Evolutionary conservation across 805 yeast genomes (phyloP), one percentile per base, ranked within the genome.

Genomic region (Hanseniaspora meyeri): DNA sequence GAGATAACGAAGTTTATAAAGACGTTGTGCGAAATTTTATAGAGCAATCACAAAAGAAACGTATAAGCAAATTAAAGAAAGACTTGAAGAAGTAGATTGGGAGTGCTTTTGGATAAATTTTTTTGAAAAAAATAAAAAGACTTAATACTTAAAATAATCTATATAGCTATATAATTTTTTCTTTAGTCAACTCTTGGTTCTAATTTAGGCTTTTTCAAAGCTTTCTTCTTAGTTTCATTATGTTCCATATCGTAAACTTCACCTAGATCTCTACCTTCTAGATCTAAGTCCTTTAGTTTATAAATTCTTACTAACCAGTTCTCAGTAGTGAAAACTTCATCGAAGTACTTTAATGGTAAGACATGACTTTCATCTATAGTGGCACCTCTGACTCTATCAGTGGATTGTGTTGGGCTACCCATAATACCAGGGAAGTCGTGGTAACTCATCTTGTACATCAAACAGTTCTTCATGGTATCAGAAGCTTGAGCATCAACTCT

Each of bases 291-390:
- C 71, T 89, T 93, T 62, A 93, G 86, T 75, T 88, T 86, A 74
- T 87, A 93, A 59, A 93, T 79, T 72, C 98, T 81, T 19, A 93
- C 97, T 63, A 93, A 78, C 97, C 97, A 95, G 76, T 93, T 95
- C 67, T 89, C 95, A 49, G 91, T 77, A 1, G 98, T 93, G 73
- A 83, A 93, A 0, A 84, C 98, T 75, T 93, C 98, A 64, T 93
- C 97, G 43, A 91, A 75, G 54, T 83, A 83, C 66, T 83, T 83
- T 64, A 91, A 75, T 43, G 79, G 75, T 37, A 77, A 77, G 45
- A 79, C 74, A 52, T 72, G 72, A 27, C 66, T 65, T 1, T 71
- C 67, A 1, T 82, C 80, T 60, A 93, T 82, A 58, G 71, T 74
- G 72, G 93, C 97, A 61, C 81, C 79, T 71, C 98, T 86, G 8